phyloP scores from a whole-genome alignment of 2,329 filamentous ascomycete species.

The Fusarium coicis region DNA sequence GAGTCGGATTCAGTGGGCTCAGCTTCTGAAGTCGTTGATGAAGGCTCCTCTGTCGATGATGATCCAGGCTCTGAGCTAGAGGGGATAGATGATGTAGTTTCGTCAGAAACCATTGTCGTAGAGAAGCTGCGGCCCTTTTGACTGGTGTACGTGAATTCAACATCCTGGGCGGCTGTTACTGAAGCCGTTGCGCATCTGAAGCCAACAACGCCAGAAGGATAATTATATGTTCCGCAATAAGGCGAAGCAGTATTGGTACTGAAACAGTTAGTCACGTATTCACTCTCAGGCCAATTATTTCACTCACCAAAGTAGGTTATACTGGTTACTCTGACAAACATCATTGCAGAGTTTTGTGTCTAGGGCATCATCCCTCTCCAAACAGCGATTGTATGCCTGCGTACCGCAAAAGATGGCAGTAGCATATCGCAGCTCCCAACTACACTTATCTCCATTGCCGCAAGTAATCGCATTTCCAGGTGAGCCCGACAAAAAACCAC shows the following conservation, averaged over 20 bases:
- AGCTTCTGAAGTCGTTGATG: neutral
- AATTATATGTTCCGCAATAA: constrained; percentile 28
- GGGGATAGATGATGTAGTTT: neutral
- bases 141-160: constrained; percentile 11
- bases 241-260: constrained; percentile 21
- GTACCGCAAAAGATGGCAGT: constrained; percentile 14
- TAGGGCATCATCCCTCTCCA: neutral
- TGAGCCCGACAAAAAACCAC: constrained; percentile 26
- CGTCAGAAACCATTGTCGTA: neutral
- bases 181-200: constrained; percentile 17
- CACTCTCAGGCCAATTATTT: accelerated
- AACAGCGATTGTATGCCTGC: neutral
- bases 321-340: constrained; percentile 28
- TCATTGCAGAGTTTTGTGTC: constrained; percentile 20
- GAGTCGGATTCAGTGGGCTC: neutral
- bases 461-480: constrained; percentile 31
- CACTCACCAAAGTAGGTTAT: constrained; percentile 29
- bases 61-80: neutral
- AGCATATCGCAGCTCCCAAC: constrained; percentile 10
- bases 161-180: constrained; percentile 7
- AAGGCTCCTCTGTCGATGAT: neutral
- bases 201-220: constrained; percentile 6
- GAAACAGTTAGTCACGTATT: accelerated
- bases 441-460: constrained; percentile 1
- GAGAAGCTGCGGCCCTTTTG: neutral